Conservation (phyloP, 371 early-diverging fungal genomes). For the Encephalitozoon romaleae region DNA sequence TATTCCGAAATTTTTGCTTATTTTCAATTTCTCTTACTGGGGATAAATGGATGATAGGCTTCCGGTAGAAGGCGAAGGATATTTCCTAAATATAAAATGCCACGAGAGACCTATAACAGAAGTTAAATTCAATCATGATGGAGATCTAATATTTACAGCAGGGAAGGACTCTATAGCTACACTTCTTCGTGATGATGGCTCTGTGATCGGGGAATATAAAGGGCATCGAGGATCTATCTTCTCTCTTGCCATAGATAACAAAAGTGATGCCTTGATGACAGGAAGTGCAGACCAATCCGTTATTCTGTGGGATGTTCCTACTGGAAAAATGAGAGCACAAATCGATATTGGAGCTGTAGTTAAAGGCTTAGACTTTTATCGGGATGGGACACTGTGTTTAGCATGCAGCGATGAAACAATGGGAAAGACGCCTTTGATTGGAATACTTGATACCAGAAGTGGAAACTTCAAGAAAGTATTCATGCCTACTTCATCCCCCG, state of each 20-base stretch:
- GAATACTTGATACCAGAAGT: constrained; percentile 68
- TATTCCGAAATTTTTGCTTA: constrained; percentile 10
- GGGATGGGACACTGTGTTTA: constrained; percentile 72
- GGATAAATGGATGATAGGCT: constrained; percentile 7
- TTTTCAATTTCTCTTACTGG: neutral
- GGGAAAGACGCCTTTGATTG: constrained; percentile 73
- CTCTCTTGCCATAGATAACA: constrained; percentile 66
- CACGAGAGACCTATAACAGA: constrained; percentile 91
- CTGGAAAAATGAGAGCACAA: constrained; percentile 74
- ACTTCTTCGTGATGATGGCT: constrained; percentile 91
- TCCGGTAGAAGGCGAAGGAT: neutral
- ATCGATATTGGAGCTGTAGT: constrained; percentile 81
- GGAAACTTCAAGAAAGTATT: constrained; percentile 60
- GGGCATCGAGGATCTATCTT: constrained; percentile 88
- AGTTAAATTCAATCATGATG: constrained; percentile 93
- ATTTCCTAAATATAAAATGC: constrained; percentile 14
- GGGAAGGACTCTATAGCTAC: constrained; percentile 82
- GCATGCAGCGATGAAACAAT: constrained; percentile 80
- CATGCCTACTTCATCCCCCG: constrained; percentile 65
- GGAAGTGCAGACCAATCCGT: constrained; percentile 85
- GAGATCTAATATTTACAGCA: constrained; percentile 89
- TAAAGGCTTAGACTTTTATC: constrained; percentile 76
- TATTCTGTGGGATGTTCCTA: constrained; percentile 83
- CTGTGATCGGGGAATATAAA: constrained; percentile 81
- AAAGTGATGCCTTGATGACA: constrained; percentile 67